Base-by-base conservation (phyloP, 2,329 filamentous ascomycete species). In the Trichoderma sp. region DNA sequence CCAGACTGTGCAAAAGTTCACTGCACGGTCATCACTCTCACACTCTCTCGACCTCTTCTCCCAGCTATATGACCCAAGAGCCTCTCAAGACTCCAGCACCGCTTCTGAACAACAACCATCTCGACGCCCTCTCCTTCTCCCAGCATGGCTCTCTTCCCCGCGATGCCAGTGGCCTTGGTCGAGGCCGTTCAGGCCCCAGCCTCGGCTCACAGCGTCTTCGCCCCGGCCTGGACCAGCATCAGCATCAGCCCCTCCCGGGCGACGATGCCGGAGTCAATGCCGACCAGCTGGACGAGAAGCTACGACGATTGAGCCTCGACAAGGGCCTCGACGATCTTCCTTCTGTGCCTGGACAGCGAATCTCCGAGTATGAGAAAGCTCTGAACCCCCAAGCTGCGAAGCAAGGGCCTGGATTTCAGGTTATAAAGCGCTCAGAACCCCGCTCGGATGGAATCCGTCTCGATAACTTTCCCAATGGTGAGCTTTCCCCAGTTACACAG, bases 391-490 rank as follows among this genome's bases (percentile, higher is more conserved):
- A 83, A 31, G 84, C 85, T 16, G 84, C 86, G 4, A 86, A 84
- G 80, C 87, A 88, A 77, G 83, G 86, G 35, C 81, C 88, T 75
- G 89, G 86, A 71, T 91, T 92, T 83, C 89, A 88, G 81, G 87
- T 91, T 75, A 83, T 87, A 74, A 89, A 88, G 83, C 86, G 87
- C 77, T 80, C 83, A 60, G 84, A 84, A 74, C 77, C 83, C 62
- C 80, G 80, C 16, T 84, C 82, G 12, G 82, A 83, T 62, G 84
- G 87, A 60, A 81, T 84, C 18, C 86, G 87, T 76, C 84, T 91
- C 59, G 81, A 83, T 50, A 86, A 91, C 78, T 92, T 98, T 77
- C 95, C 96, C 7, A 98, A 97, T 87, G 95, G 95, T 97, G 86
- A 80, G 89, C n/a, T n/a, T 69, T 27, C 41, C 60, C 65, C 7